A percentile compares a stretch with the other conserved stretches of the same genome.
phyloP scores from a whole-genome alignment of 208 protist species.

The Leishmania amazonensis region DNA sequence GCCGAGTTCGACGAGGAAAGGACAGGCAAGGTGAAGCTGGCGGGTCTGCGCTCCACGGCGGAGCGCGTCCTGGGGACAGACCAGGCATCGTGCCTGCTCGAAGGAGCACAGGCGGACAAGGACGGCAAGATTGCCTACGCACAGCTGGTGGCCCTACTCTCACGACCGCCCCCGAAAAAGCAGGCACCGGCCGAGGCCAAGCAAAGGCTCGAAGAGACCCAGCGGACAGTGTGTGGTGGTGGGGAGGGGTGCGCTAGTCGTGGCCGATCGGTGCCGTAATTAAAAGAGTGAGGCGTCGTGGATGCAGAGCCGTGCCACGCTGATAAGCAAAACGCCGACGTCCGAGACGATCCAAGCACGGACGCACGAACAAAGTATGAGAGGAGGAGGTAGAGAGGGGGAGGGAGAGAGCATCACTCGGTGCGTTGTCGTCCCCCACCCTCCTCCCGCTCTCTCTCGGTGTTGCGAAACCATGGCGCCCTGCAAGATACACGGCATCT shows the following conservation, averaged over 20 bases:
- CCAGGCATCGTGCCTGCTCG: constrained; percentile 57
- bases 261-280: not conserved
- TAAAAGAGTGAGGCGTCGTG: not conserved
- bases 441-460: not conserved
- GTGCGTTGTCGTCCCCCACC: not conserved
- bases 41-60: constrained; percentile 56
- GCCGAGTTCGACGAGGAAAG: constrained; percentile 64
- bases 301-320: not conserved
- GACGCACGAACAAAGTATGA: not conserved
- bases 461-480: not conserved
- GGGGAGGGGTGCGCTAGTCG: not conserved
- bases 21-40: constrained; percentile 64
- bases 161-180: constrained; percentile 40
- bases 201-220: not conserved
- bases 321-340: no score
- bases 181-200: not conserved
- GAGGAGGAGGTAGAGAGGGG: no score
- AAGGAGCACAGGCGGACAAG: constrained; percentile 59
- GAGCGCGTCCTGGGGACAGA: constrained; percentile 63
- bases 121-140: constrained; percentile 79
- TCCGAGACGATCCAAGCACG: not conserved
- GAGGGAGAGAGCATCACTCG: not conserved
- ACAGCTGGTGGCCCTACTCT: constrained; percentile 72
- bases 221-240: not conserved
- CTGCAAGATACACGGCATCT: not conserved